These are phyloP conservation scores for Paspalum notatum DNA, from an alignment of 176 grass and related monocot genomes.

Conservation along the genomic window DNA sequence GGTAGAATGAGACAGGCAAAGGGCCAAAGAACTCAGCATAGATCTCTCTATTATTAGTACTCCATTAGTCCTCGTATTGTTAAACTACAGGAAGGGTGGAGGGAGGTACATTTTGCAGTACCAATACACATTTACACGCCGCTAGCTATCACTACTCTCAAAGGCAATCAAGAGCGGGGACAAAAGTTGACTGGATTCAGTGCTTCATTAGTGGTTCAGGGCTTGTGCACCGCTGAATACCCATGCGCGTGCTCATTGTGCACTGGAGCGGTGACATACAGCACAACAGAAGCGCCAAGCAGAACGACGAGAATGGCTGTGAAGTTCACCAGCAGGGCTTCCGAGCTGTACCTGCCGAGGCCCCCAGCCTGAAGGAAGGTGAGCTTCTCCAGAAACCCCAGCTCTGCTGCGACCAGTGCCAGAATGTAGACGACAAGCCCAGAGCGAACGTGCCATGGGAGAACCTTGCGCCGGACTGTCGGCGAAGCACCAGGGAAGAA, in stretches of 20 bases:
- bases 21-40: background rate
- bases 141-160: no score
- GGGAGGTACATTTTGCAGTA: background rate
- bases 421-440: conserved; percentile 62
- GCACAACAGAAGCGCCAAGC: conserved; percentile 58
- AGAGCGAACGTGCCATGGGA: conserved; percentile 61
- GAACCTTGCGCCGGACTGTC: conserved; percentile 5
- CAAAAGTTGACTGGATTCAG: background rate
- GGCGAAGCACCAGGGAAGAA: conserved; percentile 62
- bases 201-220: conserved; percentile 3
- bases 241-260: conserved; percentile 35
- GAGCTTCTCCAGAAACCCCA: conserved; percentile 93
- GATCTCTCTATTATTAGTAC: background rate
- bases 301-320: conserved; percentile 64
- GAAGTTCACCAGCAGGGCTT: conserved; percentile 76
- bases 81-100: background rate
- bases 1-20: background rate
- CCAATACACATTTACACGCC: conserved; percentile 1
- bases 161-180: background rate
- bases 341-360: conserved; percentile 51
- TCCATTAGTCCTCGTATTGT: background rate
- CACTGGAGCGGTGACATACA: conserved; percentile 52
- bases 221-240: conserved; percentile 45
- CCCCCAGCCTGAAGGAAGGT: conserved; percentile 60
- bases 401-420: conserved; percentile 45